Evolutionary conservation across 148 eudicot species (phyloP).

Genomic region (Cornus controversa): DNA sequence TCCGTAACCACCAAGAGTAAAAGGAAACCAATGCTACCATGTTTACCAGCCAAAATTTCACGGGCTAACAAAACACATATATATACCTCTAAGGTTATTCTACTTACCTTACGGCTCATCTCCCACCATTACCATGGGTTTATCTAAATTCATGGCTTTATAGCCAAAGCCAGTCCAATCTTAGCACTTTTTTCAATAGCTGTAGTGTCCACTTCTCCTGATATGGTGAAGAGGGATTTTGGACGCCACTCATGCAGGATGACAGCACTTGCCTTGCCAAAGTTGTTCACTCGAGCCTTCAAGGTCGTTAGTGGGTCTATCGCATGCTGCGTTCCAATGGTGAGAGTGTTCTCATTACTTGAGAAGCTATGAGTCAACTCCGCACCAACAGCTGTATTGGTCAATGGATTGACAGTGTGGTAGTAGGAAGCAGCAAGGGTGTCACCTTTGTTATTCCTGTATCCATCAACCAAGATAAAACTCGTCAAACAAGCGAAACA

Average conservation of each 20-base stretch:
- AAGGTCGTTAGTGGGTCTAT: constrained; percentile 62
- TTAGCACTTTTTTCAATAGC: constrained; percentile 84
- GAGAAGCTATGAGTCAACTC: constrained; percentile 74
- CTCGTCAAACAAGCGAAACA: not conserved
- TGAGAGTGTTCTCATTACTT: constrained; percentile 66
- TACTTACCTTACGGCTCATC: constrained; percentile 6
- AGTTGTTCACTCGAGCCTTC: constrained; percentile 69
- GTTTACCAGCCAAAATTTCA: not conserved
- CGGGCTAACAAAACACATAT: not conserved
- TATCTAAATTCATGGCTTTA: constrained; percentile 53
- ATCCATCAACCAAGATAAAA: not conserved
- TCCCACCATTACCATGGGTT: not conserved
- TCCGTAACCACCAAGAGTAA: constrained; percentile 22
- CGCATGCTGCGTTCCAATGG: constrained; percentile 68
- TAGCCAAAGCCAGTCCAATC: constrained; percentile 67
- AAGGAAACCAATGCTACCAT: constrained; percentile 10
- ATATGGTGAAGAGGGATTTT: constrained; percentile 58
- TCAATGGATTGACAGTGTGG: constrained; percentile 65
- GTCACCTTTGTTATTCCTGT: constrained; percentile 71
- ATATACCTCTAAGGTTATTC: not conserved
- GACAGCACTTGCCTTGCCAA: constrained; percentile 71
- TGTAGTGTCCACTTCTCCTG: constrained; percentile 79
- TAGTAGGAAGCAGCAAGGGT: constrained; percentile 63
- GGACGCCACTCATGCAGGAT: constrained; percentile 82
- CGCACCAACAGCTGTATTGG: constrained; percentile 74